These are phyloP conservation scores for Saccharum spontaneum DNA, from an alignment of 176 grass and related monocot genomes.

Conservation along the genomic window DNA sequence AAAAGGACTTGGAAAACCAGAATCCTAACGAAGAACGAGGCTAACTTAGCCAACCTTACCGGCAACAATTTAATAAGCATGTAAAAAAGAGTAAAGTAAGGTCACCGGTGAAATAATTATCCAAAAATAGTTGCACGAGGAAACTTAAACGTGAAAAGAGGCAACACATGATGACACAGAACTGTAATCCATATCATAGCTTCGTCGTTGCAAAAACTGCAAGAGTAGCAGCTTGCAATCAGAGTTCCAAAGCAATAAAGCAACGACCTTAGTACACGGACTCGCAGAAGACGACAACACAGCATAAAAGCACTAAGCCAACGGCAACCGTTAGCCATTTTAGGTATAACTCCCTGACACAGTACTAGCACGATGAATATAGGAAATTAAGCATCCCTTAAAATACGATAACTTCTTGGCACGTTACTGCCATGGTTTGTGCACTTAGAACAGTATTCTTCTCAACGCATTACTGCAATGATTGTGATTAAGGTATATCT, in stretches of 20 bases:
- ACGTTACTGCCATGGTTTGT: neutral
- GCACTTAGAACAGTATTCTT: neutral
- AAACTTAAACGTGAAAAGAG: neutral
- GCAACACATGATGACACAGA: neutral
- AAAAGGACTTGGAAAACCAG: no score
- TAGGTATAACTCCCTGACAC: neutral
- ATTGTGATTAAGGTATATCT: neutral
- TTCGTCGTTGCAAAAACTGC: conserved; percentile 24
- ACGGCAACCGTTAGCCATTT: conserved; percentile 20
- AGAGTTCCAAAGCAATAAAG: conserved; percentile 7
- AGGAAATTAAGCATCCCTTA: neutral
- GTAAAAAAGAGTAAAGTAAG: neutral
- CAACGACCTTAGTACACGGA: neutral
- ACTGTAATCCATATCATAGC: neutral
- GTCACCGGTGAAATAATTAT: neutral
- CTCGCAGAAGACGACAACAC: neutral
- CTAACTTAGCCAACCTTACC: no score
- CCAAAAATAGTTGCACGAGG: neutral
- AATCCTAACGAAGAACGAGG: no score
- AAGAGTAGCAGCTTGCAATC: neutral
- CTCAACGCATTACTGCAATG: neutral
- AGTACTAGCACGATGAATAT: neutral
- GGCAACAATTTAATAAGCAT: no score
- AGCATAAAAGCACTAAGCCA: conserved; percentile 1
- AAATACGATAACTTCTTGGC: neutral